A percentile compares a stretch with the other conserved stretches of the same genome.
phyloP scores from a whole-genome alignment of 495 filamentous ascomycete species.

The Thermothielavioides terrestris region DNA sequence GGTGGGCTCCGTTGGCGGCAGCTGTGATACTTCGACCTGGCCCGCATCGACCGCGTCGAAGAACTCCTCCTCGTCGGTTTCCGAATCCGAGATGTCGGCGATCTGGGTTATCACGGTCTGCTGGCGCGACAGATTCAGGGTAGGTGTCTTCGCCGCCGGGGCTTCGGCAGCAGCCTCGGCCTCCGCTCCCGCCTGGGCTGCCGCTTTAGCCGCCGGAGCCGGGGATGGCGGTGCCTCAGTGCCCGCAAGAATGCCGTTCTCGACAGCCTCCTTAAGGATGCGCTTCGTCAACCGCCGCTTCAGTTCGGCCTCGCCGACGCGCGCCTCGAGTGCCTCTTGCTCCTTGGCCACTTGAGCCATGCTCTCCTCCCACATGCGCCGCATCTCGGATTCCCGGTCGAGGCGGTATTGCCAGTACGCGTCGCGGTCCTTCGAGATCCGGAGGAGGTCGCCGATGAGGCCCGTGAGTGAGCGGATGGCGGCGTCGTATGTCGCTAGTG shows the following conservation, averaged over 20 bases:
- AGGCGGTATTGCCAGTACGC: conserved; percentile 94
- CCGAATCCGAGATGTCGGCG: conserved; percentile 63
- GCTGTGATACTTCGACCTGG: conserved; percentile 65
- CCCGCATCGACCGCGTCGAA: conserved; percentile 95
- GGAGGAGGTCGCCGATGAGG: conserved; percentile 76
- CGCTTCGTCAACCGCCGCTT: conserved; percentile 85
- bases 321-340: conserved; percentile 80
- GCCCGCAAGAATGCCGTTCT: conserved; percentile 42
- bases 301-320: conserved; percentile 80
- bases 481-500: conserved; percentile 77
- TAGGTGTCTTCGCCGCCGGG: conserved; percentile 37
- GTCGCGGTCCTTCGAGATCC: conserved; percentile 88
- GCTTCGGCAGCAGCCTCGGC: conserved; percentile 23
- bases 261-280: conserved; percentile 79
- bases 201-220: conserved; percentile 18
- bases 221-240: conserved; percentile 33
- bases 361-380: conserved; percentile 96
- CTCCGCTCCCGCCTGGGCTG: conserved; percentile 28
- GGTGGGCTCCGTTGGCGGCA: conserved; percentile 39
- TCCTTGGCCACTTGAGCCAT: conserved; percentile 91
- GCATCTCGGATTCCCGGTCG: conserved; percentile 77
- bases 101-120: conserved; percentile 54
- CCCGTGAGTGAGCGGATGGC: conserved; percentile 82
- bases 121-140: conserved; percentile 36
- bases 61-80: conserved; percentile 85